Conservation (phyloP, 1,139 yeast genomes). For the Saccharomyces hybrid region DNA sequence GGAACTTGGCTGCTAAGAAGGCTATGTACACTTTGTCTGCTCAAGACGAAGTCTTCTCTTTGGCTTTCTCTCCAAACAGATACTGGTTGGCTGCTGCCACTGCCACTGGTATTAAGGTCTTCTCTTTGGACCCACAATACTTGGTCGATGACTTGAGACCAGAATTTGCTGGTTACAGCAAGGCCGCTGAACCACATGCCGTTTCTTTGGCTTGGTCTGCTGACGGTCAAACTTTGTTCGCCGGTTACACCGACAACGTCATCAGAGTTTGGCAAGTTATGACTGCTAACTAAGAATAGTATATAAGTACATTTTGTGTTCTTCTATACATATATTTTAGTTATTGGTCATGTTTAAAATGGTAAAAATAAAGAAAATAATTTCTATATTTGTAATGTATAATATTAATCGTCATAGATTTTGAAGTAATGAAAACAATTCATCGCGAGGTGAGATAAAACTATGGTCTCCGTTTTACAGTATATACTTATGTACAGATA, state of each 20-base stretch:
- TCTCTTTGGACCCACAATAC: conserved; percentile 93
- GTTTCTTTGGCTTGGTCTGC: conserved; percentile 99
- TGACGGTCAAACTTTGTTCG: conserved; percentile 98
- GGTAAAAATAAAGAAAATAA: background rate
- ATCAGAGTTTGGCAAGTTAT: conserved; percentile 99
- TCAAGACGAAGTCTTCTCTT: conserved; percentile 95
- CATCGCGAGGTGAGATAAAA: background rate
- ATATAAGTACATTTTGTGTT: background rate
- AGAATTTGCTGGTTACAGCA: conserved; percentile 84
- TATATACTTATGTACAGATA: background rate
- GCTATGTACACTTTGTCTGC: conserved; percentile 93
- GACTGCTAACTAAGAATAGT: conserved; percentile 58
- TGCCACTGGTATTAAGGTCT: conserved; percentile 94
- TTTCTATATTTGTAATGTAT: background rate
- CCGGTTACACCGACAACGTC: conserved; percentile 99
- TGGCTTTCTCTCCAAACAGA: conserved; percentile 99
- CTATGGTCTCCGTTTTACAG: background rate
- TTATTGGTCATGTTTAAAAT: conserved; percentile 7
- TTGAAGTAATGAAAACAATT: background rate
- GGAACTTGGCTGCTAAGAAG: conserved; percentile 89
- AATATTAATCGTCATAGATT: conserved; percentile 1
- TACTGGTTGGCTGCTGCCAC: conserved; percentile 99
- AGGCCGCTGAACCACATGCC: conserved; percentile 97
- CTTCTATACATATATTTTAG: conserved; percentile 8
- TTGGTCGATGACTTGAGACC: conserved; percentile 98